Conservation (phyloP, 2,329 filamentous ascomycete species). For the Pseudofabraea citricarpa region DNA sequence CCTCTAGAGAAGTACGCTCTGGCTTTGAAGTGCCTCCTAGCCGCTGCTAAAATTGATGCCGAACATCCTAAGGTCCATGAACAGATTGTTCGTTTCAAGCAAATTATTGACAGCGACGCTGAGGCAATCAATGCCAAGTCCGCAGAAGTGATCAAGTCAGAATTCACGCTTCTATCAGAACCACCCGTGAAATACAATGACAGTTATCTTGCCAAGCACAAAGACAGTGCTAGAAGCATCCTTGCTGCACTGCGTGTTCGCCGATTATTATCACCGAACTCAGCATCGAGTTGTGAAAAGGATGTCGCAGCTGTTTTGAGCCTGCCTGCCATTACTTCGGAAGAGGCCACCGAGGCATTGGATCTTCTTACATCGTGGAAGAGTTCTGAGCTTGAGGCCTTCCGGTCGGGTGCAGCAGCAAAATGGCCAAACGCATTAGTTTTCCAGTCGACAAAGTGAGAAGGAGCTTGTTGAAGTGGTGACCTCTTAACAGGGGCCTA, state of each 20-base stretch:
- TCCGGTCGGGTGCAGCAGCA: constrained; percentile 41
- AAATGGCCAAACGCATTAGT: constrained; percentile 35
- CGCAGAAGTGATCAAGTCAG: constrained; percentile 62
- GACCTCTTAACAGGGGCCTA: too few relatives aligned
- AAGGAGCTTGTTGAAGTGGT: too few relatives aligned
- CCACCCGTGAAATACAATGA: constrained; percentile 62
- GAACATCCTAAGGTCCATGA: constrained; percentile 70
- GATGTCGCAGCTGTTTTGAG: constrained; percentile 57
- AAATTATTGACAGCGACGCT: constrained; percentile 50
- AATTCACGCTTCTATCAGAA: constrained; percentile 56
- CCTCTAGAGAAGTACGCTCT: constrained; percentile 75
- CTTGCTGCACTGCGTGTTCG: constrained; percentile 59
- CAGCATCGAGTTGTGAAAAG: constrained; percentile 53
- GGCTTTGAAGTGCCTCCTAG: constrained; percentile 79
- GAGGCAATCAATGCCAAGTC: constrained; percentile 61
- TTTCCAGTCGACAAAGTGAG: constrained; percentile 9
- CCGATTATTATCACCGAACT: constrained; percentile 51
- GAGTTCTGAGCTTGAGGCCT: constrained; percentile 42
- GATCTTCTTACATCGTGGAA: constrained; percentile 44
- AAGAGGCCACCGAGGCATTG: constrained; percentile 52
- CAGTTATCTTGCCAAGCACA: constrained; percentile 58
- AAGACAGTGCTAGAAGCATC: constrained; percentile 55
- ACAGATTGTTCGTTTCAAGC: constrained; percentile 66
- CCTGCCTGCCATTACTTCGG: constrained; percentile 42
- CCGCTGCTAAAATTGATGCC: constrained; percentile 64